Percentiles rank a stretch among this genome's conserved stretches.
These are phyloP conservation scores for Cavenderia fasciculata DNA, from an alignment of 78 protist species.

Conservation along the genomic window DNA sequence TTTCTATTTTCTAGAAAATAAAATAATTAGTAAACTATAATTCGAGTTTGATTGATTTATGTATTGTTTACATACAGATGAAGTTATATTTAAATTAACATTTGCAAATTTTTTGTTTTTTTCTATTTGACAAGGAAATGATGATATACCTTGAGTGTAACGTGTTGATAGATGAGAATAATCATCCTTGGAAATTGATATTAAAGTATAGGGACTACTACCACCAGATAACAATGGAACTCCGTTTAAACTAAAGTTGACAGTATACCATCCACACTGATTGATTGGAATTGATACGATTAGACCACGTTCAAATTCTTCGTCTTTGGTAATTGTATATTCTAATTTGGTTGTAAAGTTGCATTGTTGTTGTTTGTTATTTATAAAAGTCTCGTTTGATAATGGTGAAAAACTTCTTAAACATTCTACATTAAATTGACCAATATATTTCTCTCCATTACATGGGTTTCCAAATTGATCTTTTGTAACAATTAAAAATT, in stretches of 20 bases:
- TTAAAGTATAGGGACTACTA: conserved; percentile 32
- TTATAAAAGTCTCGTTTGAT: too few species aligned
- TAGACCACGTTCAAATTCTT: background rate
- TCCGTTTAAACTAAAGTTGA: background rate
- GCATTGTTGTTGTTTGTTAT: background rate
- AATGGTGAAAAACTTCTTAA: too few species aligned
- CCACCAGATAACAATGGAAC: conserved; percentile 16
- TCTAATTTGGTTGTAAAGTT: background rate
- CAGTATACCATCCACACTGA: conserved; percentile 31
- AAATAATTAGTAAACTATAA: background rate
- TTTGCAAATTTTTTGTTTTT: conserved; percentile 27
- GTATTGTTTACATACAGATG: conserved; percentile 11
- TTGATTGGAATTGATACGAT: background rate
- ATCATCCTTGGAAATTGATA: conserved; percentile 21
- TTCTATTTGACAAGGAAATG: conserved; percentile 49
- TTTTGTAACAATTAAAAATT: conserved; percentile 37
- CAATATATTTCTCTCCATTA: too few species aligned
- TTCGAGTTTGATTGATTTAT: background rate
- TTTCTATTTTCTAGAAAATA: conserved; percentile 18
- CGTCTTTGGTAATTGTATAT: background rate
- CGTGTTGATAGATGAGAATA: conserved; percentile 16
- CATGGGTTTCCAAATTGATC: conserved; percentile 57
- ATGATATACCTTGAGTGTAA: conserved; percentile 1
- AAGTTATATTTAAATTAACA: background rate
- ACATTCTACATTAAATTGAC: too few species aligned